phyloP scores from a whole-genome alignment of 1,284 basidiomycete genomes.

The Phlebopus sp. region DNA sequence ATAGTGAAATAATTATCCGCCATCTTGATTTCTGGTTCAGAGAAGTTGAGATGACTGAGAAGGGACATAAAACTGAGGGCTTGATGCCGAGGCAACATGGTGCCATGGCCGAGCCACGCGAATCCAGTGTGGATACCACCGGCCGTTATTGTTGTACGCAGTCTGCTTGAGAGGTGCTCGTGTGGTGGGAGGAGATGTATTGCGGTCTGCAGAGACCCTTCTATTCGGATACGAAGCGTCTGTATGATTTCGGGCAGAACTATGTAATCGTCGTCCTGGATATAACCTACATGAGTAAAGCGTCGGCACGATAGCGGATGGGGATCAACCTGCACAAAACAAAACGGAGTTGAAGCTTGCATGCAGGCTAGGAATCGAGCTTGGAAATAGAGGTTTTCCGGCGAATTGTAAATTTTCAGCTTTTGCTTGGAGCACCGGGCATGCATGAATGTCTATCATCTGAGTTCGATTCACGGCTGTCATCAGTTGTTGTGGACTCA shows the following conservation, averaged over 20 bases:
- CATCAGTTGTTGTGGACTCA: constrained; percentile 25
- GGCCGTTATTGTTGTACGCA: constrained; percentile 36
- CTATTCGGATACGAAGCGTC: constrained; percentile 43
- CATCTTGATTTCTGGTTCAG: constrained; percentile 56
- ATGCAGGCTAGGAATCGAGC: constrained; percentile 63
- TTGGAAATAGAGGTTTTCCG: constrained; percentile 58
- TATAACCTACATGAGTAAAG: constrained; percentile 4
- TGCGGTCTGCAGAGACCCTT: constrained; percentile 22
- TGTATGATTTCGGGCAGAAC: constrained; percentile 55
- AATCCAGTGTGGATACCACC: constrained; percentile 51
- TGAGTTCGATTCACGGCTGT: neutral
- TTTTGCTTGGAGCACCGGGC: constrained; percentile 44
- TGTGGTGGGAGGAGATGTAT: constrained; percentile 61
- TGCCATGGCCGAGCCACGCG: constrained; percentile 66
- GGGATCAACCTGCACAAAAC: constrained; percentile 56
- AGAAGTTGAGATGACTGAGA: constrained; percentile 42
- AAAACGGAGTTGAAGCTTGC: constrained; percentile 49
- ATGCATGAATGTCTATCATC: constrained; percentile 43
- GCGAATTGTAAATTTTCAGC: constrained; percentile 57
- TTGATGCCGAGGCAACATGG: constrained; percentile 46
- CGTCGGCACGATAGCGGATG: neutral
- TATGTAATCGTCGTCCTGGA: constrained; percentile 68
- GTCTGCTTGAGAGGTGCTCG: constrained; percentile 53
- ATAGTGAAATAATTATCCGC: constrained; percentile 70
- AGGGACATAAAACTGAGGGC: constrained; percentile 49